A percentile compares a stretch with the other conserved stretches of the same genome.
These are phyloP conservation scores for Metschnikowia lochheadii DNA, from an alignment of 805 yeast genomes.

Conservation along the genomic window DNA sequence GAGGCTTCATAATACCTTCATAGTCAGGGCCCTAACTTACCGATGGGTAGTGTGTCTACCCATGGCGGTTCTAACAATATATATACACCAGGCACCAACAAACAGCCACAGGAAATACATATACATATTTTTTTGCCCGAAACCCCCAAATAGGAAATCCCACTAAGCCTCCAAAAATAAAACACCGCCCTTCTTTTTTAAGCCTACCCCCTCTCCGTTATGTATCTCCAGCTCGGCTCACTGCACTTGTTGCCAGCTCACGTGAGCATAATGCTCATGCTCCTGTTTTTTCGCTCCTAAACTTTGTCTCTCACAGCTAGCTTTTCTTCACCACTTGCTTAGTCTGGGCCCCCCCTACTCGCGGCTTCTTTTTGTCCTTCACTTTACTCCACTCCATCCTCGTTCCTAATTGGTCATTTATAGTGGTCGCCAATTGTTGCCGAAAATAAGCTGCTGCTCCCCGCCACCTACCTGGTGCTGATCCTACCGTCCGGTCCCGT, in stretches of 20 bases:
- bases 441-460: background rate
- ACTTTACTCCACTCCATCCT: background rate
- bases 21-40: too few species aligned
- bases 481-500: background rate
- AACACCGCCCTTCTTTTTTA: too few species aligned
- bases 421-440: background rate
- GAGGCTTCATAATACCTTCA: too few species aligned
- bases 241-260: background rate
- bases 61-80: too few species aligned
- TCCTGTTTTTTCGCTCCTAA: conserved; percentile 6
- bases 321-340: conserved; percentile 4
- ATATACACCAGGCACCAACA: too few species aligned
- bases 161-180: too few species aligned
- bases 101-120: too few species aligned
- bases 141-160: too few species aligned
- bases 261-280: conserved; percentile 4
- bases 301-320: conserved; percentile 1
- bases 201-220: too few species aligned
- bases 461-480: background rate
- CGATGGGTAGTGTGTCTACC: too few species aligned
- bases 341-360: background rate
- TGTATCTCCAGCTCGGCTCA: background rate
- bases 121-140: too few species aligned
- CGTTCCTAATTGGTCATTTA: too few species aligned
- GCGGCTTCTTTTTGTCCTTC: background rate